Evolutionary conservation across 139 green algal species (phyloP), one percentile per base, ranked within the genome.

Genomic region (Haematococcus sp.): DNA sequence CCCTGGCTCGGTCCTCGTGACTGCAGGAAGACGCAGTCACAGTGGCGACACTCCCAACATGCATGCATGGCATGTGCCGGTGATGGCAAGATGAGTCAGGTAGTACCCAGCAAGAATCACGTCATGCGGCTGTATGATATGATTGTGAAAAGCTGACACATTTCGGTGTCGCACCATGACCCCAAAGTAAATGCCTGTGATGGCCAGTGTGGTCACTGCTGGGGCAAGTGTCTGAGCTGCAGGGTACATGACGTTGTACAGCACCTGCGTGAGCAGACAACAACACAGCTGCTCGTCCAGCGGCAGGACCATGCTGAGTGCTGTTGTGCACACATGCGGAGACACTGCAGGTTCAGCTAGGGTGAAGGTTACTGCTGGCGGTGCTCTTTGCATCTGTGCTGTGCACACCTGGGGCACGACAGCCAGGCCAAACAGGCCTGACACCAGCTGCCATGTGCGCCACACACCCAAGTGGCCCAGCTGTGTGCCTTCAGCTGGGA

Each of bases 381-480:
- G 76, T 69, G 0, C 55, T 67, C 27, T 43, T 30, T 54, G 17
- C 61, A 69, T 54, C 2, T 32, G 11, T 52, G 28, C 33, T 19
- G 19, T 30, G 34, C 61, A 69, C 61, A 93, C 88, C 84, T 94
- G 89, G 2, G 88, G 87, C 31, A 95, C 77, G 1, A 90, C 74
- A 1, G 84, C 80, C 28, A 95, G 71, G 30, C 90, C 88, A 0
- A 81, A 49, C 19, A 92, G 34, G 2, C 84, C 88, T 17, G 83
- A 69, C 17, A 83, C 27, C 30, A 85, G 64, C 71, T 91, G 84
- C 88, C 87, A 93, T 34, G 58, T 67, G 33, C 60, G 40, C 88
- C 88, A 93, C 0, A 81, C 17, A 13, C 34, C 51, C 49, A 73
- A 9, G 3, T 46, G 64, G 13, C 65, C 58, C 2, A 65, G 65